Conservation (phyloP, 441 rosid species). For the Mallotus repandus region DNA sequence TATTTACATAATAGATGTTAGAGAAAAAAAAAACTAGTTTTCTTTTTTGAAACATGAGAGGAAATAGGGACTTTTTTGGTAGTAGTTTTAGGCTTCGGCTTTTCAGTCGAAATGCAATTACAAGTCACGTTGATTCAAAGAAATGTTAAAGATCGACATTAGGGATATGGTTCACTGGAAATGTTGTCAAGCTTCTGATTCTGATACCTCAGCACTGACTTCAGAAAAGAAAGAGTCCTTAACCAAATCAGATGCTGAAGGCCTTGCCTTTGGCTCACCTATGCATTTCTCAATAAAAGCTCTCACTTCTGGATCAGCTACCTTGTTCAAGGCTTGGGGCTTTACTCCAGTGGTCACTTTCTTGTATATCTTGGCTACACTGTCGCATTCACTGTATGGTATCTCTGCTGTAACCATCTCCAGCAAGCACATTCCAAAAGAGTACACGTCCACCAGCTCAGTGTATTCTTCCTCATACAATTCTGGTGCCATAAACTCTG, state of each 20-base stretch:
- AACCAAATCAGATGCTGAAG: constrained; percentile 66
- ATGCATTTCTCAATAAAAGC: constrained; percentile 64
- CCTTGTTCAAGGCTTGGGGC: constrained; percentile 50
- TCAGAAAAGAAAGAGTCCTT: constrained; percentile 64
- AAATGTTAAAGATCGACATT: not conserved
- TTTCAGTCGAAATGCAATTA: not conserved
- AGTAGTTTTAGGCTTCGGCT: not conserved
- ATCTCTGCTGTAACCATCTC: constrained; percentile 82
- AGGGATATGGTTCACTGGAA: not conserved
- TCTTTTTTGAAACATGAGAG: too few species aligned
- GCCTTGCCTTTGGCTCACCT: constrained; percentile 57
- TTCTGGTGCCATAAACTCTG: constrained; percentile 93
- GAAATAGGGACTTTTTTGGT: not conserved
- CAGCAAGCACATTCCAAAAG: constrained; percentile 80
- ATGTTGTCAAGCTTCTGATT: not conserved
- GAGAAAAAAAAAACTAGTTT: not conserved
- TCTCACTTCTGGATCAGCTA: constrained; percentile 50
- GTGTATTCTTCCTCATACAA: constrained; percentile 82
- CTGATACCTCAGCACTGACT: constrained; percentile 35
- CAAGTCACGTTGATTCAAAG: not conserved
- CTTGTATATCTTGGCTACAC: constrained; percentile 72
- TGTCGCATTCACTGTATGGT: constrained; percentile 75
- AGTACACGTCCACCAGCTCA: constrained; percentile 75
- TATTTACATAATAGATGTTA: constrained; percentile 15
- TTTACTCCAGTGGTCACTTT: constrained; percentile 59